These are phyloP conservation scores for Neonectria coccinea DNA, from an alignment of 2,329 filamentous ascomycete species.

Conservation along the genomic window DNA sequence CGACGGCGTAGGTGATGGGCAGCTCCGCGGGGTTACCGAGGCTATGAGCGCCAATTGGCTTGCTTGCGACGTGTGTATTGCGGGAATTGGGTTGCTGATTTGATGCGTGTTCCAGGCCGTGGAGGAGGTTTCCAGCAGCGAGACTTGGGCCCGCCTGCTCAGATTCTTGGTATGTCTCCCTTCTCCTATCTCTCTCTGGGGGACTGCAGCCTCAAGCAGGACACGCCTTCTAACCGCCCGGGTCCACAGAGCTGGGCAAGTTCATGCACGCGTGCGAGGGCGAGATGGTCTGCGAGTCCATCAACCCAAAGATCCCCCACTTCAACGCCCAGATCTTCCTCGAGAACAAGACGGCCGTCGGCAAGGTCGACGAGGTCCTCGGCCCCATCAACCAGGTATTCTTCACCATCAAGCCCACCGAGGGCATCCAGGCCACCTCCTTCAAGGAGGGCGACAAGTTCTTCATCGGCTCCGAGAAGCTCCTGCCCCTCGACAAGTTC, in stretches of 20 bases:
- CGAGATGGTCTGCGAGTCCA: slow-evolving; percentile 96
- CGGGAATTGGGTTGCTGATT: slow-evolving; percentile 30
- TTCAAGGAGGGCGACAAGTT: slow-evolving; percentile 99
- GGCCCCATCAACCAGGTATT: slow-evolving; percentile 97
- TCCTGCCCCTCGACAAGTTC: slow-evolving; percentile 95
- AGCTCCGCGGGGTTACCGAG: not conserved
- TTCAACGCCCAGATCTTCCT: slow-evolving; percentile 99
- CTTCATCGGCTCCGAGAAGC: slow-evolving; percentile 94
- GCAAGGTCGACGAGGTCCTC: slow-evolving; percentile 98
- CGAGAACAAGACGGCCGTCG: slow-evolving; percentile 96
- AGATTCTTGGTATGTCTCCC: slow-evolving; percentile 50
- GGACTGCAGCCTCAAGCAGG: no score
- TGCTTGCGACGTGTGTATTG: slow-evolving; percentile 8
- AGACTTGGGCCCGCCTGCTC: slow-evolving; percentile 54
- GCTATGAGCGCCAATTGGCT: slow-evolving; percentile 4
- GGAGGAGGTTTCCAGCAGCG: slow-evolving; percentile 55
- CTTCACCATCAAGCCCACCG: slow-evolving; percentile 97
- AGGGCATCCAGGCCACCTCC: slow-evolving; percentile 92
- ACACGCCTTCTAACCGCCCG: not conserved
- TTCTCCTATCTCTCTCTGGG: not conserved
- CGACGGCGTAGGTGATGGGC: not conserved
- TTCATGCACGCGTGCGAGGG: slow-evolving; percentile 97
- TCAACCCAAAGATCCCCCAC: slow-evolving; percentile 95
- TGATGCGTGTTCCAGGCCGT: slow-evolving; percentile 45
- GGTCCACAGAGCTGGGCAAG: slow-evolving; percentile 81